phyloP scores from a whole-genome alignment of 768 basidiomycete species.

The Boletus rex-veris region DNA sequence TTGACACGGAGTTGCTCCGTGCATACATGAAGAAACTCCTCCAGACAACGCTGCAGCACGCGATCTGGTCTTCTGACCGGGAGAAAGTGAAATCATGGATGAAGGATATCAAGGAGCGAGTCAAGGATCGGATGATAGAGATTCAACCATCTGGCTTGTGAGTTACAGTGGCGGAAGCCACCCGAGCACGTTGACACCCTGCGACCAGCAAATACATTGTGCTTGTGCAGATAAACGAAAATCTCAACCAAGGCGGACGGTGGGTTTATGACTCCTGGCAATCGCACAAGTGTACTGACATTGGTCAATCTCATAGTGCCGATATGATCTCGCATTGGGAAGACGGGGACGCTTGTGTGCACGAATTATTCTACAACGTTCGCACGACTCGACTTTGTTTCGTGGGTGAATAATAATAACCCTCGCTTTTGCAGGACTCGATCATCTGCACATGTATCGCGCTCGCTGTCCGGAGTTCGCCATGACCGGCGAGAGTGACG shows the following conservation, averaged over 20 bases:
- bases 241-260: slow-evolving; percentile 82
- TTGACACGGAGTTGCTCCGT: slow-evolving; percentile 71
- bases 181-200: slow-evolving; percentile 15
- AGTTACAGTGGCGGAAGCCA: slow-evolving; percentile 32
- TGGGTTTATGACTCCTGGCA: slow-evolving; percentile 32
- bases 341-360: slow-evolving; percentile 72
- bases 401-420: slow-evolving; percentile 8
- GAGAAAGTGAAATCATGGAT: slow-evolving; percentile 74
- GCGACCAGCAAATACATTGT: slow-evolving; percentile 77
- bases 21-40: slow-evolving; percentile 82
- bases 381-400: slow-evolving; percentile 28
- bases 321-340: slow-evolving; percentile 88
- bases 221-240: slow-evolving; percentile 80
- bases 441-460: slow-evolving; percentile 64
- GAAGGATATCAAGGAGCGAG: slow-evolving; percentile 78
- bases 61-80: slow-evolving; percentile 65
- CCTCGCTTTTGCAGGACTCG: slow-evolving; percentile 52
- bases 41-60: slow-evolving; percentile 60
- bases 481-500: slow-evolving; percentile 19
- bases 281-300: slow-evolving; percentile 5
- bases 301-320: slow-evolving; percentile 43
- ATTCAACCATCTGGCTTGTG: slow-evolving; percentile 82
- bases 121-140: slow-evolving; percentile 83
- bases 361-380: slow-evolving; percentile 80
- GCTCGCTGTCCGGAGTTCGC: slow-evolving; percentile 52